Evolutionary conservation across 768 basidiomycete species (phyloP), one percentile per base, ranked within the genome.

Genomic region (Candolleomyces eurysporus): DNA sequence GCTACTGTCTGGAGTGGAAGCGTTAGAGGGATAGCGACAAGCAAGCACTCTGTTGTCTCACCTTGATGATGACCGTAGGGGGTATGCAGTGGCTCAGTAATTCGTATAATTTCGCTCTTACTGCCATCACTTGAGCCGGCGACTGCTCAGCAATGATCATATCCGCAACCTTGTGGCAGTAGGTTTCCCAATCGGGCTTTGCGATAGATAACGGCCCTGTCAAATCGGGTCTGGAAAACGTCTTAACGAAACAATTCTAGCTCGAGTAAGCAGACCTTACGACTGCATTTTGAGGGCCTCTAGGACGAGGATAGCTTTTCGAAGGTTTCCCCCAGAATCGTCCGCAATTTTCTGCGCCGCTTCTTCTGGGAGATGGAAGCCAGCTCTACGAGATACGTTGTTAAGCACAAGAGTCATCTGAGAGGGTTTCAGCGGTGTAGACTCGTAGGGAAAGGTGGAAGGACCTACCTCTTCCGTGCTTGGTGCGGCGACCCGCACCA

Each of bases 111-210:
- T 96, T 98, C 42, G 85, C 83, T 61, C 97, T 85, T 17, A 99
- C 92, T 73, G 94, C 92, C 85, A 97, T 90, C 53, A 98, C 87
- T 61, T 88, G 85, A 58, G 88, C 85, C 19, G 97, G 94, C 31
- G 88, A 86, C 75, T 99, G 97, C 67, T 97, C 94, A 63, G 85
- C 81, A 17, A 98, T 78, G 64, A 99, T 95, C 68, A 92, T 76
- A 72, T 96, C 94, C 14, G 91, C 95, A 11, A 98, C 88, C 71
- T 94, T 94, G 66, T 88, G 81, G 66, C 96, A 97, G 71, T 97
- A 99, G 11, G 91, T 92, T 73, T 99, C 97, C 97, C 97, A 99
- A 70, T 99, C 97, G n/a, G 97, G 95, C 74, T 98, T 95, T 13
- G 95, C 94, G 60, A 96, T 94, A 39, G 83, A 81, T 60, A 94